Conservation (phyloP, 495 filamentous ascomycete species). For the Bathelium albidoporum region DNA sequence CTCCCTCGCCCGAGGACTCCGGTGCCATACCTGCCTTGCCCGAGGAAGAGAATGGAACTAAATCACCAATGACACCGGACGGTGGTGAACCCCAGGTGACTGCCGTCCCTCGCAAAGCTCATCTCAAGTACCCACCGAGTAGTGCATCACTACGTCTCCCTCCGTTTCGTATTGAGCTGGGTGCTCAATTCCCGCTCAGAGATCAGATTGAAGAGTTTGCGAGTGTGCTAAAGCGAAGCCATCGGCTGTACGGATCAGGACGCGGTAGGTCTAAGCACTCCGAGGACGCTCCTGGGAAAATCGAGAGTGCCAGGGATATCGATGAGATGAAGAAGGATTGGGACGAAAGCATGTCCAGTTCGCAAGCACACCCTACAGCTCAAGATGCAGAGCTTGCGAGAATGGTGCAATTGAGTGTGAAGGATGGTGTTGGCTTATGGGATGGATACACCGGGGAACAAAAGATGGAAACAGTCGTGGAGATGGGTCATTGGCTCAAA, state of each 20-base stretch:
- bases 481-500: background rate
- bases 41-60: background rate
- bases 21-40: constrained; percentile 24
- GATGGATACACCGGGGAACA: constrained; percentile 21
- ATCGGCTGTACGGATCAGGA: background rate
- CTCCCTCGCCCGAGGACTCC: constrained; percentile 8
- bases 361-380: background rate
- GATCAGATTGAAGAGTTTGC: background rate
- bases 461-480: constrained; percentile 14
- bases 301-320: background rate
- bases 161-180: background rate
- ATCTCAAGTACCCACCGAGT: background rate
- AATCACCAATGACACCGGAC: background rate
- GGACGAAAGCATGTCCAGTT: background rate
- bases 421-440: background rate
- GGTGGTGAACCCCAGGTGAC: background rate
- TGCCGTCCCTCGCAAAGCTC: background rate
- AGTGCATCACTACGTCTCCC: background rate
- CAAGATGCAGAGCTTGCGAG: background rate
- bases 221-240: background rate
- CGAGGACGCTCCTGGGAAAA: background rate
- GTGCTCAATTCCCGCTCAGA: background rate
- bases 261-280: background rate
- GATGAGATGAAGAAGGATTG: background rate
- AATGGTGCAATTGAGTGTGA: background rate